Conservation (phyloP, 2,329 filamentous ascomycete genomes). For the Penicillium paneum region DNA sequence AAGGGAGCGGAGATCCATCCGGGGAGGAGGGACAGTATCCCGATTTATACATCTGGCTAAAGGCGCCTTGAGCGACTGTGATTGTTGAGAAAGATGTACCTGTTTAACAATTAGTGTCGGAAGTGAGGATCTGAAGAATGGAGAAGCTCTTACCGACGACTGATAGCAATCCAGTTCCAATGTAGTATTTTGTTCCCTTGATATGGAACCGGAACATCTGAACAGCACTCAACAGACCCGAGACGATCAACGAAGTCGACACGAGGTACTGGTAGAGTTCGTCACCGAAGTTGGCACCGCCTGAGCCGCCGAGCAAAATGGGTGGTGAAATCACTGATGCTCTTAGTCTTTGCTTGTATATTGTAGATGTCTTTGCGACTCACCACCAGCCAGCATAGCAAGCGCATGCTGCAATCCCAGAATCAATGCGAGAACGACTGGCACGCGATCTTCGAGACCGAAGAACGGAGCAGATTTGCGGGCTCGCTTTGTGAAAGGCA, state of each 20-base stretch:
- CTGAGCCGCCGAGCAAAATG: constrained; percentile 57
- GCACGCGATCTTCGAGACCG: constrained; percentile 66
- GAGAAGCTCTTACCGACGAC: constrained; percentile 51
- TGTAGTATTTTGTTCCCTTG: constrained; percentile 59
- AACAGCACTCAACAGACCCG: constrained; percentile 61
- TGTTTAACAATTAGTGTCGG: not conserved
- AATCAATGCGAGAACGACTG: constrained; percentile 62
- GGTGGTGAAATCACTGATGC: constrained; percentile 57
- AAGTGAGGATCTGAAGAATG: not conserved
- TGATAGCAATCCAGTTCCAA: constrained; percentile 64
- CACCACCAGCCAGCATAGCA: constrained; percentile 59
- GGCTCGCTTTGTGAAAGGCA: constrained; percentile 73
- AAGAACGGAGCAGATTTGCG: constrained; percentile 64
- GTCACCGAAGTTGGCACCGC: constrained; percentile 56
- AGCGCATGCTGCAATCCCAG: constrained; percentile 68
- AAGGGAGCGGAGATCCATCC: constrained; percentile 58
- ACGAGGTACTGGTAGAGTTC: constrained; percentile 63
- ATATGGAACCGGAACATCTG: constrained; percentile 67
- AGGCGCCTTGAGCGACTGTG: constrained; percentile 60
- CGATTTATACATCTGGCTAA: constrained; percentile 61
- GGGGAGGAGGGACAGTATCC: constrained; percentile 60
- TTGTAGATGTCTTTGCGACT: constrained; percentile 1
- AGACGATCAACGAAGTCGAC: constrained; percentile 66
- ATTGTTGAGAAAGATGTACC: constrained; percentile 65
- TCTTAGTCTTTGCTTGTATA: not conserved